Conservation (phyloP, 2,329 filamentous ascomycete species). For the Aschersonia sp. region DNA sequence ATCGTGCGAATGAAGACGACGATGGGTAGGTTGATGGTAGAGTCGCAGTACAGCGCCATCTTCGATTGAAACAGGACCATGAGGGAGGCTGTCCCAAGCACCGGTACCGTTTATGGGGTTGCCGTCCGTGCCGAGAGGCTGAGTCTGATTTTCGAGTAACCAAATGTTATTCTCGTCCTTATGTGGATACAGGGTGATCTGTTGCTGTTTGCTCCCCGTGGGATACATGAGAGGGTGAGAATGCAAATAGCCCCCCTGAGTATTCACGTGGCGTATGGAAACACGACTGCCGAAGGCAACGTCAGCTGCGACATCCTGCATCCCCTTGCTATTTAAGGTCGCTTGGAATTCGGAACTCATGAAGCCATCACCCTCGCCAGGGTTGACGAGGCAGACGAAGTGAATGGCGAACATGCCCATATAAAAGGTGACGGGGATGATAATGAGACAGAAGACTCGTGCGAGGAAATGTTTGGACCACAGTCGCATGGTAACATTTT, state of each 20-base stretch:
- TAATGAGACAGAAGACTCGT: constrained; percentile 77
- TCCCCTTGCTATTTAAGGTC: constrained; percentile 88
- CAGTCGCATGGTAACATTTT: constrained; percentile 68
- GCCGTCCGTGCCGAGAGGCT: constrained; percentile 65
- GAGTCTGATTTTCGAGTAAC: constrained; percentile 90
- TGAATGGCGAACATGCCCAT: constrained; percentile 96
- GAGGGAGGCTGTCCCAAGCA: constrained; percentile 67
- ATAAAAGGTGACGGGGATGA: constrained; percentile 83
- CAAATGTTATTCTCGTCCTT: constrained; percentile 98
- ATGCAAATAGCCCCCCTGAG: constrained; percentile 93
- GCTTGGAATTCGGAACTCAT: constrained; percentile 99
- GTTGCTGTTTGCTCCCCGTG: constrained; percentile 93
- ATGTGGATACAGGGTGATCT: constrained; percentile 95
- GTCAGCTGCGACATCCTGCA: constrained; percentile 90
- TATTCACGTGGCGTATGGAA: constrained; percentile 84
- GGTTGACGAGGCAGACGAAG: constrained; percentile 85
- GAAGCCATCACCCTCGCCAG: constrained; percentile 94
- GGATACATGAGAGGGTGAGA: constrained; percentile 98
- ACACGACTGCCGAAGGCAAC: constrained; percentile 80
- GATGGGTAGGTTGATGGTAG: constrained; percentile 71
- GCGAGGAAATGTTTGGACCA: constrained; percentile 94
- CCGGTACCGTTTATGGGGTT: constrained; percentile 64
- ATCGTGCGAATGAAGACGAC: constrained; percentile 91
- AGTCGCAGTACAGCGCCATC: constrained; percentile 72
- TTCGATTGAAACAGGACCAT: constrained; percentile 49